A percentile compares a stretch with the other conserved stretches of the same genome.
Conservation (phyloP, 108 stramenopile species). For the Nitzschia putrida region DNA sequence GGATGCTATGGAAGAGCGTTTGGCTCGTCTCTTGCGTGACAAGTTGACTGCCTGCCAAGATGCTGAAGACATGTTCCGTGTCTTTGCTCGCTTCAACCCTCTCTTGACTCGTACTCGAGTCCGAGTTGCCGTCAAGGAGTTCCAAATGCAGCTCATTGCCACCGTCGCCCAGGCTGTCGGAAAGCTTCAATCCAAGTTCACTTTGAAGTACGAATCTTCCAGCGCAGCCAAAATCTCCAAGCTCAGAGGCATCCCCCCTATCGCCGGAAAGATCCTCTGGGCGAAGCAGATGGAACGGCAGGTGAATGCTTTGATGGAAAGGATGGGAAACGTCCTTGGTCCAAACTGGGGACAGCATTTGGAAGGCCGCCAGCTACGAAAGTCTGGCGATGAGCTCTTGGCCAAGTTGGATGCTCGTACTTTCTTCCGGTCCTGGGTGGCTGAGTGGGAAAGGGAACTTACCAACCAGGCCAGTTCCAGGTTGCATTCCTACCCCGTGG, state of each 20-base stretch:
- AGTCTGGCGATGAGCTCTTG: conserved; percentile 90
- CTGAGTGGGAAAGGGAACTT: conserved; percentile 80
- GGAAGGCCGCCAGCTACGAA: conserved; percentile 92
- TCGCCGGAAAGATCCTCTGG: conserved; percentile 96
- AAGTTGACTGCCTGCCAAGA: conserved; percentile 83
- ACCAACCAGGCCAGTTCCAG: conserved; percentile 60
- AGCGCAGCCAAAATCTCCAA: conserved; percentile 69
- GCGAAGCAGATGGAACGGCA: conserved; percentile 98
- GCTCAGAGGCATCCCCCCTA: conserved; percentile 91
- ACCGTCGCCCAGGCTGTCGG: conserved; percentile 89
- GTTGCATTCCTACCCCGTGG: conserved; percentile 71
- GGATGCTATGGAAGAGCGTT: conserved; percentile 82
- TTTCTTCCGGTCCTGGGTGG: conserved; percentile 85
- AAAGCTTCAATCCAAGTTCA: conserved; percentile 92
- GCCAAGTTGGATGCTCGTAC: conserved; percentile 87
- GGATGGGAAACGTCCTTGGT: conserved; percentile 95
- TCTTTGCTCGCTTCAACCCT: conserved; percentile 93
- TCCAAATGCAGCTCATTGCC: conserved; percentile 89
- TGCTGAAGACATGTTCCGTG: conserved; percentile 98
- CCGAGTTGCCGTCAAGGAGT: conserved; percentile 92
- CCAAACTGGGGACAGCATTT: conserved; percentile 93
- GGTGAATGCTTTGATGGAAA: conserved; percentile 85
- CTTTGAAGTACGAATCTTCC: conserved; percentile 85
- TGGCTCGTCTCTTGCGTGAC: conserved; percentile 76
- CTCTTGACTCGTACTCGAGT: conserved; percentile 91